phyloP scores from a whole-genome alignment of 73 alveolate genomes.

The Durusdinium trenchii region DNA sequence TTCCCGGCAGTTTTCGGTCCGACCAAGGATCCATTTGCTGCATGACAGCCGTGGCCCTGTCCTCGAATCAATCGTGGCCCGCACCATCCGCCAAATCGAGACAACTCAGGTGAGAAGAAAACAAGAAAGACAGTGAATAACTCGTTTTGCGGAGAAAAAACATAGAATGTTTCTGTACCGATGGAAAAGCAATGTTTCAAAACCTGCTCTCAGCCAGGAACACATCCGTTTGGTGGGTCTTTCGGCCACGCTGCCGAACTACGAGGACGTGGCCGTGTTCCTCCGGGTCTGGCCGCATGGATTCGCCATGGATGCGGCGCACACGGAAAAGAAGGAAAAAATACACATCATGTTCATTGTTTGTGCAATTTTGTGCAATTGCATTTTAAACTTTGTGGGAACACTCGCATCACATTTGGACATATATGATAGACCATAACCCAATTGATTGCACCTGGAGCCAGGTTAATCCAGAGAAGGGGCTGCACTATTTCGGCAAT shows the following conservation, averaged over 20 bases:
- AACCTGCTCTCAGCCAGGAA: neutral
- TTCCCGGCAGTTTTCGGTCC: neutral
- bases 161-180: neutral
- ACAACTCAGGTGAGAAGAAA: slow-evolving; percentile 98
- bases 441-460: neutral
- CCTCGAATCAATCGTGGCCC: slow-evolving; percentile 99
- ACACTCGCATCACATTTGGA: neutral
- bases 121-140: slow-evolving; percentile 98
- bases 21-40: slow-evolving; percentile 98
- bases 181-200: neutral
- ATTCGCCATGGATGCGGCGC: slow-evolving; percentile 61
- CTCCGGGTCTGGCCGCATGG: too few species aligned
- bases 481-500: slow-evolving; percentile 99
- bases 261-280: slow-evolving; percentile 99
- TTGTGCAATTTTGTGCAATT: too few species aligned
- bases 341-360: too few species aligned
- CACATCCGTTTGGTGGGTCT: slow-evolving; percentile 97
- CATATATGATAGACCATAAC: neutral
- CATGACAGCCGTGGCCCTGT: slow-evolving; percentile 99
- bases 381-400: neutral
- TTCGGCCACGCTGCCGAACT: slow-evolving; percentile 99
- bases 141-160: neutral
- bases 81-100: slow-evolving; percentile 99
- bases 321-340: too few species aligned
- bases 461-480: slow-evolving; percentile 97